Conservation (phyloP, 2,329 filamentous ascomycete species). For the Botrytis squamosa region DNA sequence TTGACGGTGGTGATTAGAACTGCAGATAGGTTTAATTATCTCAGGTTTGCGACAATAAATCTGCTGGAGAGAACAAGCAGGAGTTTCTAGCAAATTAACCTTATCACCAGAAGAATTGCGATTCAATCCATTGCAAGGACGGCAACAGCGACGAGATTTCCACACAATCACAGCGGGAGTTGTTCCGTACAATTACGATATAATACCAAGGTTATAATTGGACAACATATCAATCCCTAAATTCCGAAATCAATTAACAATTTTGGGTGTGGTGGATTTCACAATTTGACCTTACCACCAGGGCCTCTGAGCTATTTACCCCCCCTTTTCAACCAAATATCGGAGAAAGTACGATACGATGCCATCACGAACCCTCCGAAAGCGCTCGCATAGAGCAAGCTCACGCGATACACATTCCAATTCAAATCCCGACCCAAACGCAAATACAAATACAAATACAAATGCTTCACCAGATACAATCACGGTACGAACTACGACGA, state of each 20-base stretch:
- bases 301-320: not conserved
- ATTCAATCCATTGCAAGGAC: not conserved
- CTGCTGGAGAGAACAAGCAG: not conserved
- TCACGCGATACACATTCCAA: not conserved
- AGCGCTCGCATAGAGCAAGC: not conserved
- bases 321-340: not conserved
- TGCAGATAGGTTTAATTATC: not conserved
- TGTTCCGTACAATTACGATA: not conserved
- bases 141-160: not conserved
- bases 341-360: not conserved
- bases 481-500: not conserved
- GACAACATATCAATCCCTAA: no score
- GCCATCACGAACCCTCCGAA: conserved; percentile 5
- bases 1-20: not conserved
- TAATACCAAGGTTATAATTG: not conserved
- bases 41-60: not conserved
- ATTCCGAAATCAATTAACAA: not conserved
- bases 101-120: not conserved
- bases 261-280: not conserved
- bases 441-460: not conserved
- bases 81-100: not conserved
- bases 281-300: not conserved
- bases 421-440: not conserved
- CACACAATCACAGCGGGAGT: not conserved
- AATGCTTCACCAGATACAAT: not conserved